Evolutionary conservation across 257 asterid genomes (phyloP).

Genomic region (Voacanga thouarsii): DNA sequence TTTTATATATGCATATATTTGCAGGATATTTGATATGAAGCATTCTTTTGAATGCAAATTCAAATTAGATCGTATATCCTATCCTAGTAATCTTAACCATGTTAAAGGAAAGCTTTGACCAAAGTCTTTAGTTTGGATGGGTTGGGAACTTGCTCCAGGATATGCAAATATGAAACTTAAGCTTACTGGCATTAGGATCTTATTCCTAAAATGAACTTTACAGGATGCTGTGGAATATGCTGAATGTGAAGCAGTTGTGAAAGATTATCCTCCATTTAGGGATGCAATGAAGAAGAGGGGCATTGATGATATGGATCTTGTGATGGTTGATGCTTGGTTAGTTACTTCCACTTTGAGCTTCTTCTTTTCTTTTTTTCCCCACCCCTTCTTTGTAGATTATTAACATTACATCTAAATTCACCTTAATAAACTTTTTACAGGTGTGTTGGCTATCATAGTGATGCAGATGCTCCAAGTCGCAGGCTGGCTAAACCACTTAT

Average conservation of each 20-base stretch:
- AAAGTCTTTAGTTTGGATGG: not conserved
- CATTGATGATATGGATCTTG: constrained; percentile 95
- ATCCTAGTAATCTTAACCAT: not conserved
- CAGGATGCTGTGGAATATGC: constrained; percentile 98
- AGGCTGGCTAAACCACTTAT: constrained; percentile 96
- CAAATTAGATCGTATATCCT: not conserved
- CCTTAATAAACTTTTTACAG: constrained; percentile 36
- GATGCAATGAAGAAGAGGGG: constrained; percentile 99
- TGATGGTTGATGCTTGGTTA: constrained; percentile 99
- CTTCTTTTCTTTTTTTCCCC: not conserved
- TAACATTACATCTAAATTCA: not conserved
- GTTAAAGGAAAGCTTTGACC: not conserved
- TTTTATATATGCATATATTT: not conserved
- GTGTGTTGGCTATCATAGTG: constrained; percentile 94
- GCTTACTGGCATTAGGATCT: not conserved
- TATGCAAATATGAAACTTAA: not conserved
- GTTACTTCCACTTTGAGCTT: constrained; percentile 16
- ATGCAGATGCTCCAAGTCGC: constrained; percentile 89
- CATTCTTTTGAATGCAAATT: not conserved
- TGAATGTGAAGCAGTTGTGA: constrained; percentile 94
- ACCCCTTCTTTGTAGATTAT: not conserved
- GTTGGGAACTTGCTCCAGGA: not conserved
- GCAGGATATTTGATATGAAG: not conserved
- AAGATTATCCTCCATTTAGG: constrained; percentile 80
- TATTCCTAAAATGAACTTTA: constrained; percentile 10